Conservation (phyloP, 495 filamentous ascomycete species). For the Aspergillus taichungensis region DNA sequence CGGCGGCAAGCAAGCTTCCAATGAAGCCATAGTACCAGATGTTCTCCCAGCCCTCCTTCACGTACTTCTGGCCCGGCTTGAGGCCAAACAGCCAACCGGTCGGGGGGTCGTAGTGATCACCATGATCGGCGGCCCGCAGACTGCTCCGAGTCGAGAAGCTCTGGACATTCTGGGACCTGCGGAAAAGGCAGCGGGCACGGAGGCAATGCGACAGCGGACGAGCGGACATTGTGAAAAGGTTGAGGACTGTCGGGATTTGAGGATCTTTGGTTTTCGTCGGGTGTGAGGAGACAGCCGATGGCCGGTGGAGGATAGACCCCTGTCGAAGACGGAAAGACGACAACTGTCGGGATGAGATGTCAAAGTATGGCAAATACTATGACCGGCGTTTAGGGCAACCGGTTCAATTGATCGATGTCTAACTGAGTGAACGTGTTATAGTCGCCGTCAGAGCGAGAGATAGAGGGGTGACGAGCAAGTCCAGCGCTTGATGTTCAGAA, state of each 20-base stretch:
- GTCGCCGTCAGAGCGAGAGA: constrained; percentile 11
- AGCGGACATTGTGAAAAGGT: constrained; percentile 32
- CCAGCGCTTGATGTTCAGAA: constrained; percentile 37
- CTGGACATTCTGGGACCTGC: constrained; percentile 29
- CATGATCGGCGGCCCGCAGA: constrained; percentile 48
- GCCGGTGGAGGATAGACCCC: constrained; percentile 9
- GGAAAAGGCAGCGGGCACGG: constrained; percentile 33
- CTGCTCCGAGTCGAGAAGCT: constrained; percentile 36
- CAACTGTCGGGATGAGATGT: background rate
- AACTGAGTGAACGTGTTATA: constrained; percentile 15
- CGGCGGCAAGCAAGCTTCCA: constrained; percentile 66
- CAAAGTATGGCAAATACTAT: constrained; percentile 5
- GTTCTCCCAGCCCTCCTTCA: constrained; percentile 93
- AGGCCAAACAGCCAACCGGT: constrained; percentile 85
- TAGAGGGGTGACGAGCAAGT: constrained; percentile 29
- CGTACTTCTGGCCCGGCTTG: constrained; percentile 85
- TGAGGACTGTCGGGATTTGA: constrained; percentile 1
- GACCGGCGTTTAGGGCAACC: constrained; percentile 7
- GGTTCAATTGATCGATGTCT: constrained; percentile 16
- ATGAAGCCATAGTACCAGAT: constrained; percentile 84
- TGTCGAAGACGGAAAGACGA: constrained; percentile 8
- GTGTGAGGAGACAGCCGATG: constrained; percentile 12
- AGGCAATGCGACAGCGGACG: constrained; percentile 34
- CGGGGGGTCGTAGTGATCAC: constrained; percentile 80
- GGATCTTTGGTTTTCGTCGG: constrained; percentile 4